Percentiles rank a stretch among this genome's conserved stretches.
Evolutionary conservation across 139 green algal species (phyloP).

Genomic region (Dunaliella sp.): DNA sequence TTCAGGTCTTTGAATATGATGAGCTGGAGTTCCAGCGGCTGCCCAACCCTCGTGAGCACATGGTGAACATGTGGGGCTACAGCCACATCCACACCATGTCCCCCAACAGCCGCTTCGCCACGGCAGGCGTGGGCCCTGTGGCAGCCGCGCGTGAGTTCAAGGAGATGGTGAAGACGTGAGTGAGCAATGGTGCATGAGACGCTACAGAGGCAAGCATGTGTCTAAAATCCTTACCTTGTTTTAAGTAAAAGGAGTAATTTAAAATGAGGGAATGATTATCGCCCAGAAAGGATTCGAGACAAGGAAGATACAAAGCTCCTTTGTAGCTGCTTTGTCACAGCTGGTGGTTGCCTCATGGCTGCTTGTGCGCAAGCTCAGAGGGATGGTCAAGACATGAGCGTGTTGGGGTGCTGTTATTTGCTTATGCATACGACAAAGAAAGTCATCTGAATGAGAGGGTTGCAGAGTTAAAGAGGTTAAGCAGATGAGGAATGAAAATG

Average conservation of each 20-base stretch:
- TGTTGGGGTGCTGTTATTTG: too few species aligned
- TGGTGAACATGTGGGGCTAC: constrained; percentile 93
- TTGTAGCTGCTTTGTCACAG: constrained; percentile 58
- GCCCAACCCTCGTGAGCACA: constrained; percentile 71
- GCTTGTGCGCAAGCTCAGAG: constrained; percentile 85
- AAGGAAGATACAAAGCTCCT: too few species aligned
- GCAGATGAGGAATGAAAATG: too few species aligned
- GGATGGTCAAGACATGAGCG: constrained; percentile 76
- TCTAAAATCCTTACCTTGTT: too few species aligned
- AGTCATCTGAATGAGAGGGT: too few species aligned
- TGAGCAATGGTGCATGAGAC: not conserved
- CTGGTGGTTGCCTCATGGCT: constrained; percentile 46
- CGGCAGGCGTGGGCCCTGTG: constrained; percentile 42
- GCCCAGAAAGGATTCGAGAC: too few species aligned
- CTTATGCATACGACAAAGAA: not conserved
- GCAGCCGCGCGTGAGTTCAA: constrained; percentile 85
- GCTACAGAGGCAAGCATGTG: too few species aligned
- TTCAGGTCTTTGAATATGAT: constrained; percentile 85
- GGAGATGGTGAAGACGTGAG: constrained; percentile 75
- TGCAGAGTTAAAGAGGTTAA: too few species aligned
- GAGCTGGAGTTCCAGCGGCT: constrained; percentile 88
- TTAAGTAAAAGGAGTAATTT: too few species aligned
- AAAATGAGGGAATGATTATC: too few species aligned
- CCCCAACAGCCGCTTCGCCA: constrained; percentile 76
- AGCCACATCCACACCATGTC: constrained; percentile 85